These are phyloP conservation scores for Triangularia setosa DNA, from an alignment of 2,329 filamentous ascomycete species.

Conservation along the genomic window DNA sequence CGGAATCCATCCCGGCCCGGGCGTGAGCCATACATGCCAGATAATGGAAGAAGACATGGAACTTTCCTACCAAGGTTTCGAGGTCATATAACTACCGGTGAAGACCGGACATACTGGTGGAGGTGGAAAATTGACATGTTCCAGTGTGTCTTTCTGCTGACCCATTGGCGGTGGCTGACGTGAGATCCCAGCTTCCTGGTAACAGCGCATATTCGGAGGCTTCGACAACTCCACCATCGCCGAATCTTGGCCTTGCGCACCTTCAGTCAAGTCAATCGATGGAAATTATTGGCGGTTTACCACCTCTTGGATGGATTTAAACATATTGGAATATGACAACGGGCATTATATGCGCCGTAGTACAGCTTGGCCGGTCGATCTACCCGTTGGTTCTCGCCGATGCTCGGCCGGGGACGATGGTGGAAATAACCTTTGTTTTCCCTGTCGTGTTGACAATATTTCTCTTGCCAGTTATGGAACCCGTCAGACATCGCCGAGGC, in stretches of 20 bases:
- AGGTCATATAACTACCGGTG: not conserved
- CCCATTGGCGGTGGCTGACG: conserved; percentile 1
- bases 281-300: not conserved
- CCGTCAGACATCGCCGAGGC: not conserved
- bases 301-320: not conserved
- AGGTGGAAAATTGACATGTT: not conserved
- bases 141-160: not conserved
- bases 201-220: not conserved
- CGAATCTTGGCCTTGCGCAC: not conserved
- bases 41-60: not conserved
- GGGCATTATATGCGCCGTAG: not conserved
- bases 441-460: not conserved
- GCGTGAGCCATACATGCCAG: not conserved
- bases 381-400: not conserved
- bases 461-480: not conserved
- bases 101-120: not conserved
- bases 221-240: not conserved
- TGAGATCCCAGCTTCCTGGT: conserved; percentile 1
- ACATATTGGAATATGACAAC: not conserved
- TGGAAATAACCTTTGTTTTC: not conserved
- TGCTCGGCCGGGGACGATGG: not conserved
- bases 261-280: not conserved
- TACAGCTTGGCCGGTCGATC: not conserved
- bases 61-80: not conserved
- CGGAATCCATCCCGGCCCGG: not conserved